phyloP scores from a whole-genome alignment of 1,284 basidiomycete species.

The Ganoderma boninense region DNA sequence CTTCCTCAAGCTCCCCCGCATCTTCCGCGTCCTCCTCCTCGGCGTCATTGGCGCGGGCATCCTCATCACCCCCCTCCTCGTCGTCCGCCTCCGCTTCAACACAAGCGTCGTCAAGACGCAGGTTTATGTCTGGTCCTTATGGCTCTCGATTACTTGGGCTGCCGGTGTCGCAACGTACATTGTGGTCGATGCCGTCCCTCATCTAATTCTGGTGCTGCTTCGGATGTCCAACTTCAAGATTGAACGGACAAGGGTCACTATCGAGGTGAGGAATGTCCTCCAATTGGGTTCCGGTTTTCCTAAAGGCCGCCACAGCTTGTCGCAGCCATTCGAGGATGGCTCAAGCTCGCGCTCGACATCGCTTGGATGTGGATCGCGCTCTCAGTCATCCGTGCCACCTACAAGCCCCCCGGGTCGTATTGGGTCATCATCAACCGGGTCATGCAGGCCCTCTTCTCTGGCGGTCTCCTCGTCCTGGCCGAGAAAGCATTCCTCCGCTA shows the following conservation, averaged over 20 bases:
- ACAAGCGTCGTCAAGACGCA: constrained; percentile 57
- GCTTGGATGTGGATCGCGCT: constrained; percentile 78
- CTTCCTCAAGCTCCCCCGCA: constrained; percentile 73
- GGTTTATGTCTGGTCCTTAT: constrained; percentile 75
- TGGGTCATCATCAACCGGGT: constrained; percentile 67
- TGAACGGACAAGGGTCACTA: constrained; percentile 67
- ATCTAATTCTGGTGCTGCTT: constrained; percentile 61
- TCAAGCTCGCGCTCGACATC: constrained; percentile 72
- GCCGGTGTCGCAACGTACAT: constrained; percentile 67
- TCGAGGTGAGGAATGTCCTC: constrained; percentile 58
- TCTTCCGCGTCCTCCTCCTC: constrained; percentile 63
- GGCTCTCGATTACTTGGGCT: constrained; percentile 77
- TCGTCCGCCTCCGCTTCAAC: constrained; percentile 70
- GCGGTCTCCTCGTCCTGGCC: constrained; percentile 65
- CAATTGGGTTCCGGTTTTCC: background rate
- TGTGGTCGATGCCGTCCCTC: constrained; percentile 69
- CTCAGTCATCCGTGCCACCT: constrained; percentile 63
- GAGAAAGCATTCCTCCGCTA: constrained; percentile 80
- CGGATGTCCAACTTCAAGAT: constrained; percentile 66
- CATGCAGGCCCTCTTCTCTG: constrained; percentile 68
- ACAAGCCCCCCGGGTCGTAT: constrained; percentile 68
- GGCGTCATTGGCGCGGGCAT: constrained; percentile 67
- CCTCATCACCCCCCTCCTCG: constrained; percentile 72
- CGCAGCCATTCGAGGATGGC: constrained; percentile 74
- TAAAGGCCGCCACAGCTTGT: constrained; percentile 54